Base-by-base conservation (phyloP, 2,329 filamentous ascomycete species). In the Pseudogymnoascus sp. region DNA sequence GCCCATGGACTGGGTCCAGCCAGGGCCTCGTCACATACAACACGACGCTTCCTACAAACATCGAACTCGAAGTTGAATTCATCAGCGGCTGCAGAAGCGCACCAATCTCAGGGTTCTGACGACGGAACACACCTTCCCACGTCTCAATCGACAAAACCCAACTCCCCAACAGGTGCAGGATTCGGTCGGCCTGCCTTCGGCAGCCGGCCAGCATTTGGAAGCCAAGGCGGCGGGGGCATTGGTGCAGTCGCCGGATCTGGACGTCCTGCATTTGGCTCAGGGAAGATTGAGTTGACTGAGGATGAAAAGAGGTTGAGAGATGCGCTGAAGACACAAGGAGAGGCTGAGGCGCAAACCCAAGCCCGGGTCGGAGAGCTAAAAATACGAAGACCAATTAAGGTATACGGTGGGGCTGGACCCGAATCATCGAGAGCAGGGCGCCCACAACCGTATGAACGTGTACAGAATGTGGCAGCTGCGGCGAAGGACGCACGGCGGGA, bases 31-130 rank as follows among this genome's bases (percentile, higher is more conserved):
- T 70, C 70, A n/a, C 71, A 71, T 66, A 65, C 70, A 62, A 68
- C 71, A 65, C 69, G 72, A 15, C 69, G 72, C 64, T 72, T 72
- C 60, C 62, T 74, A 38, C 71, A 72, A 67, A 72, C 70, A 8
- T 72, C 71, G 36, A 68, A 31, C 17, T 44, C 61, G 21, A 38
- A 61, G 28, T 17, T 40, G n/a, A 57, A 57, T 57, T 61, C 38
- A 26, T 61, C 59, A 15, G 59, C 19, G 9, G 38, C 59, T 26
- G 33, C 59, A 13, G 50, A 57, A 15, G 28, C 50, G 50, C 50
- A 28, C 28, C 50, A 57, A 15, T 57, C 28, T 57, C 50, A 57
- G 17, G 7, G 28, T 57, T 8, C 6, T 13, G 50, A 57, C 21
- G 50, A 33, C 17, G 4, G 26, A 33, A 15, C 50, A 21, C 50